Base-by-base conservation (phyloP, 1,284 basidiomycete genomes). In the Ceratobasidium sp. region DNA sequence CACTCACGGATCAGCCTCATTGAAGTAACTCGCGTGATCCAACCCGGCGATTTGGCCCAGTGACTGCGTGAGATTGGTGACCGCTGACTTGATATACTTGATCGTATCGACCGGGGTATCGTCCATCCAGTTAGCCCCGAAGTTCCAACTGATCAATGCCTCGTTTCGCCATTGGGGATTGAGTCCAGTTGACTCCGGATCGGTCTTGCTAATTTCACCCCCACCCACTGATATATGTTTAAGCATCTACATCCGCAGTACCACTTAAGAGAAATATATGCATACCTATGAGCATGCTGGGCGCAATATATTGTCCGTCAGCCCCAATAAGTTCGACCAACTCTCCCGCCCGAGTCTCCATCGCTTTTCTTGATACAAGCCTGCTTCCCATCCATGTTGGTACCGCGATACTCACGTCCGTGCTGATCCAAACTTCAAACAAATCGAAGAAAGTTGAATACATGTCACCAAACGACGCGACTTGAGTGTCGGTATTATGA, bases 121-220 rank as follows among this genome's bases (percentile, higher is more conserved):
- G 33, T 87, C 86, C 0, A 80, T 71, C 88, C 88, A 88, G 6
- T 13, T 44, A 6, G 67, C 64, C 4, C 76, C 82, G 20, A 82
- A 79, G 10, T 82, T 53, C 12, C 82, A 77, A 64, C 86, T 82
- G 9, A 49, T 20, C 46, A 49, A 49, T 49, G 46, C 60, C 9
- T 67, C 73, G 10, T 84, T 82, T 4, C 88, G 83, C 87, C 87
- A 89, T 3, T 84, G 85, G 5, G 87, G 88, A 79, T 88, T 86
- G 26, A 88, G 77, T 13, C 87, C 87, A 10, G 83, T 84, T 2
- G 86, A 86, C 58, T 84, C 83, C 0, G 87, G 84, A 64, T 85
- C 82, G 1, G 84, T 81, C 28, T 83, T 80, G 13, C 84, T 83
- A 9, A 87, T 87, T 28, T 82, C 85, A 2, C 87, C 87, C 0